Base-by-base conservation (phyloP, 306 rosid genomes). In the Vigna reflexopilosa region DNA sequence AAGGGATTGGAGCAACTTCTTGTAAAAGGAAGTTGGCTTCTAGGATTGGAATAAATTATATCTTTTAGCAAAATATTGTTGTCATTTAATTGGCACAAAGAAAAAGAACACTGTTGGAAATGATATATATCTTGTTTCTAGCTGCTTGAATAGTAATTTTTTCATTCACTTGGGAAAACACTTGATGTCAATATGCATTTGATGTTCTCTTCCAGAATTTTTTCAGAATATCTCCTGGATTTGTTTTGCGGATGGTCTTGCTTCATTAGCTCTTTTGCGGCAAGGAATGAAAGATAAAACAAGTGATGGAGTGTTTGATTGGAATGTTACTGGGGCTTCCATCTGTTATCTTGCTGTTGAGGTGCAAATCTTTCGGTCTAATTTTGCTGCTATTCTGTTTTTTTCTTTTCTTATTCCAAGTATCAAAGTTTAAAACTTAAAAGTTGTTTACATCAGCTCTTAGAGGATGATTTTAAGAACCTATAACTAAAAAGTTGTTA, bases 161-260 rank as follows among this genome's bases (percentile, higher is more conserved):
- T 65, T 42, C 49, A 49, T 77, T 54, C 34, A 66, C 74, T 49
- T 56, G 12, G 75, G 65, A 51, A 51, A 32, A 24, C 30, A 50
- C 61, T 32, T 63, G 12, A 62, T 57, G 7, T 4, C 1, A 75
- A 68, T 81, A 45, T 68, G 19, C 36, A 45, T 74, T 36, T 80
- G 47, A 58, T 89, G 51, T 85, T 34, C 57, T 71, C 48, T 83
- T 72, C 77, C 98, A 92, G 98, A 92, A 90, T 70, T 89, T 92
- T 78, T 92, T 95, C 88, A 92, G 98, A 86, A 87, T 95, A 83
- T 91, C 91, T 77, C 99, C 97, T 70, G 99, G 96, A 79, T 95
- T 89, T 95, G 98, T 86, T 93, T 95, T 84, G 97, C 97, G 82
- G 99, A 93, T n/a, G 99, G 98, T 61, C 93, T 95, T 69, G 98